These are phyloP conservation scores for Sonneratia caseolaris DNA, from an alignment of 345 rosid genomes.

Conservation along the genomic window DNA sequence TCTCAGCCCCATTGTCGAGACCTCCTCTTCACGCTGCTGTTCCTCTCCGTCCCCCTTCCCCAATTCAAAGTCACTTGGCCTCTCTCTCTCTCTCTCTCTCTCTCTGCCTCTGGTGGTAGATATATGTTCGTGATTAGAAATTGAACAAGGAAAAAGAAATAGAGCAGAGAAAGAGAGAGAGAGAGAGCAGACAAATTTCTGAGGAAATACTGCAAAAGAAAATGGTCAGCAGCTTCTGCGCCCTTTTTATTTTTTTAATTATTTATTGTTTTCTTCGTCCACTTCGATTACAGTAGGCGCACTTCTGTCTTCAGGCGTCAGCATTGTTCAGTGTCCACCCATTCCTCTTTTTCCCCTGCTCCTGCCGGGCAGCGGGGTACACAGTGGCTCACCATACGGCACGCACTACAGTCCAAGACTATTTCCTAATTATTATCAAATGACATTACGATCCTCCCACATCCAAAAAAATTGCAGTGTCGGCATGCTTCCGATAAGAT, in stretches of 20 bases:
- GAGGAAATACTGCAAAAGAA: slow-evolving; percentile 15
- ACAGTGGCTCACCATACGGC: background rate
- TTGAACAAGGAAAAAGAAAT: background rate
- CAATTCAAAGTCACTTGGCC: background rate
- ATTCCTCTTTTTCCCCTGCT: no score
- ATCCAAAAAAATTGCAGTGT: background rate
- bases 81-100: background rate
- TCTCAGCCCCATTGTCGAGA: slow-evolving; percentile 25
- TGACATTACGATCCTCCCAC: background rate
- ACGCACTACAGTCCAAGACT: background rate
- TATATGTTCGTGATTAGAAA: background rate
- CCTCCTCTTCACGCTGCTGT: no score
- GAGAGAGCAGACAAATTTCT: slow-evolving; percentile 14
- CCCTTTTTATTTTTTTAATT: background rate
- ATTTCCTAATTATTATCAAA: background rate
- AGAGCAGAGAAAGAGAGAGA: background rate
- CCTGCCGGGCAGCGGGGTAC: no score
- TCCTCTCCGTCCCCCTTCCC: no score
- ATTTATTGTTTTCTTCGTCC: no score
- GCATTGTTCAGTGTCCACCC: no score
- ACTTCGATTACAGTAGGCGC: no score
- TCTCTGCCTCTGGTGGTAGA: background rate
- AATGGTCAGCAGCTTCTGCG: slow-evolving; percentile 14
- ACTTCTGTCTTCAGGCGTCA: no score
- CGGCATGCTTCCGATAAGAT: no score